Percentiles rank a stretch among this genome's conserved stretches.
These are phyloP conservation scores for Mycena sanguinolenta DNA, from an alignment of 768 basidiomycete species.

Conservation along the genomic window DNA sequence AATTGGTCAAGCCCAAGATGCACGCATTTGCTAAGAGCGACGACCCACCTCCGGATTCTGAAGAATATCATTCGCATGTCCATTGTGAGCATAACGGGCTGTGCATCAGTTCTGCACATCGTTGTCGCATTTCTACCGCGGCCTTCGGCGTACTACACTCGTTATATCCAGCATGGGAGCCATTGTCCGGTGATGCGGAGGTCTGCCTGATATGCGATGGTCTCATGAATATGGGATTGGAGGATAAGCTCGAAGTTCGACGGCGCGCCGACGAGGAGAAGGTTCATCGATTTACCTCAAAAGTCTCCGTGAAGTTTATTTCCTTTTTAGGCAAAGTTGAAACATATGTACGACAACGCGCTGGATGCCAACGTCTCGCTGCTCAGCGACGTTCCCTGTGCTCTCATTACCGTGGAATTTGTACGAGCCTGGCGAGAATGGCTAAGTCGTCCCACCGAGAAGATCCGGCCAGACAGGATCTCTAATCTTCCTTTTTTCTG, in stretches of 20 bases:
- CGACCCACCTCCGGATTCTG: slow-evolving; percentile 79
- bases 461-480: slow-evolving; percentile 68
- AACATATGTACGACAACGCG: slow-evolving; percentile 71
- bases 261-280: slow-evolving; percentile 85
- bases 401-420: slow-evolving; percentile 73
- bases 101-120: slow-evolving; percentile 65
- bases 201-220: slow-evolving; percentile 76
- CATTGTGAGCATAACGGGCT: slow-evolving; percentile 79
- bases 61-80: slow-evolving; percentile 70
- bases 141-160: slow-evolving; percentile 66
- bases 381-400: slow-evolving; percentile 65
- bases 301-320: slow-evolving; percentile 30
- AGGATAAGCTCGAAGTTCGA: slow-evolving; percentile 72
- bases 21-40: slow-evolving; percentile 70
- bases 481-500: slow-evolving; percentile 78
- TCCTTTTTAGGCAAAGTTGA: slow-evolving; percentile 68
- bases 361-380: slow-evolving; percentile 59
- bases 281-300: slow-evolving; percentile 53
- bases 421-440: slow-evolving; percentile 79
- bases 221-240: slow-evolving; percentile 65
- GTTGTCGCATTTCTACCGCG: slow-evolving; percentile 76
- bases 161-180: slow-evolving; percentile 77
- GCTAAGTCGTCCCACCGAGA: slow-evolving; percentile 69
- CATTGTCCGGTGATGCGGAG: slow-evolving; percentile 63
- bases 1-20: slow-evolving; percentile 79